These are phyloP conservation scores for Tolypocladium nubicola DNA, from an alignment of 2,329 filamentous ascomycete genomes.

Conservation along the genomic window DNA sequence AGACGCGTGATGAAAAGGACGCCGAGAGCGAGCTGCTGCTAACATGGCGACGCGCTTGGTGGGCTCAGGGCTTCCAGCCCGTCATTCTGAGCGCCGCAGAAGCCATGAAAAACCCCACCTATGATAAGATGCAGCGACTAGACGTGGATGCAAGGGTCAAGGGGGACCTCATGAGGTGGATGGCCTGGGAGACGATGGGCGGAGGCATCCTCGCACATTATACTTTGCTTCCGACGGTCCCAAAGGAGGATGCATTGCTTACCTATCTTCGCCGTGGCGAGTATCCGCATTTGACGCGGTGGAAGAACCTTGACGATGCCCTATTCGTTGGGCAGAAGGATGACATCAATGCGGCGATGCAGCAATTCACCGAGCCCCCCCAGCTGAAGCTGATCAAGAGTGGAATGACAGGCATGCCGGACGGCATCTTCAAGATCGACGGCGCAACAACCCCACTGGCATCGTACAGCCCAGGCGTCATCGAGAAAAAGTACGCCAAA, in stretches of 20 bases:
- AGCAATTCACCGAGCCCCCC: slow-evolving; percentile 44
- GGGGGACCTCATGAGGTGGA: slow-evolving; percentile 68
- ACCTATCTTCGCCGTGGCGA: slow-evolving; percentile 64
- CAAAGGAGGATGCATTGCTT: slow-evolving; percentile 62
- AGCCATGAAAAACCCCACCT: slow-evolving; percentile 73
- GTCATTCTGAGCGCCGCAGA: slow-evolving; percentile 71
- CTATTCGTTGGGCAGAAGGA: slow-evolving; percentile 62
- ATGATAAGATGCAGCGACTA: slow-evolving; percentile 55
- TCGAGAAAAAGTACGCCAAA: slow-evolving; percentile 56
- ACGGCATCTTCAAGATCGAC: slow-evolving; percentile 55
- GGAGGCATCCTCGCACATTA: slow-evolving; percentile 71
- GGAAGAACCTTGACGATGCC: slow-evolving; percentile 59
- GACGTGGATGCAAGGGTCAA: slow-evolving; percentile 53
- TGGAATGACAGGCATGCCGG: slow-evolving; percentile 50
- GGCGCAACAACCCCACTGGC: slow-evolving; percentile 57
- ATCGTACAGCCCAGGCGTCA: slow-evolving; percentile 57
- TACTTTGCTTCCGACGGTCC: slow-evolving; percentile 75
- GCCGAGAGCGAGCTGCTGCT: slow-evolving; percentile 72
- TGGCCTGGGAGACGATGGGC: slow-evolving; percentile 89
- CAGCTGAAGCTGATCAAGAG: slow-evolving; percentile 46
- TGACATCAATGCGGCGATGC: slow-evolving; percentile 53
- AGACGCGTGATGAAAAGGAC: slow-evolving; percentile 52
- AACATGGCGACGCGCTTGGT: slow-evolving; percentile 89
- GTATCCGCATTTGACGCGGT: slow-evolving; percentile 63
- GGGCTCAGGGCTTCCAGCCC: slow-evolving; percentile 84